A percentile compares a stretch with the other conserved stretches of the same genome.
Evolutionary conservation across 2,329 filamentous ascomycete genomes (phyloP).

Genomic region (Monilinia aucupariae): DNA sequence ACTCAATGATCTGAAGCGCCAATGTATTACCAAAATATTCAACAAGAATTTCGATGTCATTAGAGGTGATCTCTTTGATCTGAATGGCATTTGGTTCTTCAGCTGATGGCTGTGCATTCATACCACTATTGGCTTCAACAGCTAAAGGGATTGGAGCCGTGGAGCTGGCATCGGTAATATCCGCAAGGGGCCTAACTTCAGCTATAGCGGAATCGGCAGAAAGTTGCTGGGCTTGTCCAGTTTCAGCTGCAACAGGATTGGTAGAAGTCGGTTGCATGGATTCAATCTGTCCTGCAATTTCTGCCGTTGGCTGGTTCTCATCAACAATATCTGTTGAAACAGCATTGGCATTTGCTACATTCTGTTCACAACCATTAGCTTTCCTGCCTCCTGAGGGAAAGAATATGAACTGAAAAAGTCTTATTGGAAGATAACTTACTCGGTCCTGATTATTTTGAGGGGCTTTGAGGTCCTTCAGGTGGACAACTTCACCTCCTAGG

Average conservation of each 20-base stretch:
- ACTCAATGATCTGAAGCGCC: slow-evolving; percentile 45
- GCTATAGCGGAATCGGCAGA: neutral
- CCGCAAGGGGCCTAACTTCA: neutral
- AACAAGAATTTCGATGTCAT: slow-evolving; percentile 42
- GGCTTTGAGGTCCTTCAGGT: slow-evolving; percentile 44
- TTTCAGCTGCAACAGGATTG: neutral
- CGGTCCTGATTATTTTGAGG: slow-evolving; percentile 10
- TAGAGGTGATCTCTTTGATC: slow-evolving; percentile 37
- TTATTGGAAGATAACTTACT: neutral
- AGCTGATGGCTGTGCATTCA: neutral
- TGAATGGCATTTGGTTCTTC: neutral
- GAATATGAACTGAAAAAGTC: neutral
- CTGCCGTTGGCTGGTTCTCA: slow-evolving; percentile 8
- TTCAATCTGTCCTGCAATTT: neutral
- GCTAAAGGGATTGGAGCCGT: neutral
- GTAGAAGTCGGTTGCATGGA: neutral
- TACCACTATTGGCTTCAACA: neutral
- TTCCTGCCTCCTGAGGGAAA: neutral
- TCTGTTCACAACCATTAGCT: slow-evolving; percentile 1
- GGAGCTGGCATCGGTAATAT: neutral
- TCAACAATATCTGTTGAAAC: neutral
- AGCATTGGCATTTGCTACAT: neutral
- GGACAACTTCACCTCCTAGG: slow-evolving; percentile 56
- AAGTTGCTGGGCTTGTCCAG: neutral
- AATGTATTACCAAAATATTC: slow-evolving; percentile 47